Conservation (phyloP, 768 basidiomycete species). For the Fistulinella prunicolor region DNA sequence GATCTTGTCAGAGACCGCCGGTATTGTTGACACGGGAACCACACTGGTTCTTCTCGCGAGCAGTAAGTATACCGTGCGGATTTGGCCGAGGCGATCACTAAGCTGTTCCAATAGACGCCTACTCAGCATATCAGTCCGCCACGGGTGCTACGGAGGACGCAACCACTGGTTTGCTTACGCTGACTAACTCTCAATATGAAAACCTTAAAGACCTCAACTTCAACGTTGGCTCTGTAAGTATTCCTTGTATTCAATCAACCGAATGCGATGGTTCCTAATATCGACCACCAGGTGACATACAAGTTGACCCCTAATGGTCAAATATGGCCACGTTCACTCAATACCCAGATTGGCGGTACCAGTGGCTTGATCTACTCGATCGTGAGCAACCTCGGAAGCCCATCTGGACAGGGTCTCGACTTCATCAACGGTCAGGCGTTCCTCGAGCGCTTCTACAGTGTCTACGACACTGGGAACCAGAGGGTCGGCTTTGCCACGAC, state of each 20-base stretch:
- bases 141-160: constrained; percentile 41
- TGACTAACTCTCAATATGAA: constrained; percentile 50
- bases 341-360: constrained; percentile 42
- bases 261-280: neutral
- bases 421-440: constrained; percentile 56
- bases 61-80: constrained; percentile 24
- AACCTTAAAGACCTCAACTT: constrained; percentile 57
- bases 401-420: constrained; percentile 46
- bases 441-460: constrained; percentile 64
- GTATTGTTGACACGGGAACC: constrained; percentile 60
- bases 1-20: constrained; percentile 46
- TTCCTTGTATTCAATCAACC: neutral
- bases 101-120: constrained; percentile 32
- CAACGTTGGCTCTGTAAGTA: constrained; percentile 46
- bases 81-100: neutral
- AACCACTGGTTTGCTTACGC: constrained; percentile 46
- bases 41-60: constrained; percentile 50
- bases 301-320: constrained; percentile 43
- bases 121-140: constrained; percentile 39
- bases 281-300: constrained; percentile 27
- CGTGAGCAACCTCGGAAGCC: constrained; percentile 36
- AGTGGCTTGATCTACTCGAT: constrained; percentile 37
- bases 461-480: constrained; percentile 56
- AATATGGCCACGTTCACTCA: constrained; percentile 41
- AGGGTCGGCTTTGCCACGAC: constrained; percentile 34